Evolutionary conservation across 208 protist species (phyloP), one percentile per base, ranked within the genome.

Genomic region (Wallacemonas sp.): DNA sequence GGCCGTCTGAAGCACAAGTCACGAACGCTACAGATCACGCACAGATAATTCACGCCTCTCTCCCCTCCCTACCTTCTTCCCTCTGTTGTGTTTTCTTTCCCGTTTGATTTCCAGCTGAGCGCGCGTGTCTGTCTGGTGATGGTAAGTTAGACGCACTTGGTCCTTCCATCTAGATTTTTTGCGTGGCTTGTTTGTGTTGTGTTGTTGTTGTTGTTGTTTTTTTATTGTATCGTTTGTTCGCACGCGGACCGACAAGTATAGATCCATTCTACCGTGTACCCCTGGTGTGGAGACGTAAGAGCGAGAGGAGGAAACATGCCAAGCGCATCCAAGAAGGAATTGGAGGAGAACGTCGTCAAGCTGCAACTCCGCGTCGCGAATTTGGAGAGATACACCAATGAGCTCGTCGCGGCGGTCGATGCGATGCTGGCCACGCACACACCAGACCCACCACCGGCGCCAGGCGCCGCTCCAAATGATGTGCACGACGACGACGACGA

Each of bases 351-450:
- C 41, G 68, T 73, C 20, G 38, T 44, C 7, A 44, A 45, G 11
- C 26, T 73, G 14, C 52, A 73, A 29, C 68, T 57, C 11, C 44
- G 61, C 8, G 36, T 66, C 23, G 68, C 25, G 26, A 59, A 38
- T 1, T 28, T 73, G 39, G 61, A 73, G 31, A 1, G 50, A 4
- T 55, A 55, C 41, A 42, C 61, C 22, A 61, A 64, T 25, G 68
- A 64, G 18, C 41, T 61, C 5, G 61, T 73, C 36, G 42, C 42
- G 20, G 68, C 55, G 20, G 68, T 73, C 0, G 68, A 73, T 11
- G 44, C 22, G 11, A 62, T 59, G 32, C 66, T 54, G 38, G 38
- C 38, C 31, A 45, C 38, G 36, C 66, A 32, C 39, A 28, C 32
- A 64, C 29, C 32, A 26, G 32, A 46, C 42, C 29, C 54, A n/a